Evolutionary conservation across 768 basidiomycete species (phyloP).

Genomic region (Suillus subalutaceus): DNA sequence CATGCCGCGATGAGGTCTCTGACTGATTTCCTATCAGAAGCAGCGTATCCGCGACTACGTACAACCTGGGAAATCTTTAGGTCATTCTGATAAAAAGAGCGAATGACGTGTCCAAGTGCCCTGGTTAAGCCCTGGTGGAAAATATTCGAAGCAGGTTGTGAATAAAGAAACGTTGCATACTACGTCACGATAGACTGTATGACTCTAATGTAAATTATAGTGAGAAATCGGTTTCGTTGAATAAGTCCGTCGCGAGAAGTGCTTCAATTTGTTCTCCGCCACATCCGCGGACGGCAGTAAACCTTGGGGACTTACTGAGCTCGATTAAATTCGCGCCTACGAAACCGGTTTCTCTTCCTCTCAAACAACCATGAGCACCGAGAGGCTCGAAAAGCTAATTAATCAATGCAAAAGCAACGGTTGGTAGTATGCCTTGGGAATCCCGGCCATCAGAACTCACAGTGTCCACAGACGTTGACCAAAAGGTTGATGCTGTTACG

Average conservation of each 20-base stretch:
- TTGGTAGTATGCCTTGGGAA: slow-evolving; percentile 30
- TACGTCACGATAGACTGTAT: neutral
- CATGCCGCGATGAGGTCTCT: slow-evolving; percentile 3
- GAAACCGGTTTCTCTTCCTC: slow-evolving; percentile 15
- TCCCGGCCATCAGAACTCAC: slow-evolving; percentile 14
- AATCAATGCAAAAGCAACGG: slow-evolving; percentile 69
- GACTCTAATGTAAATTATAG: slow-evolving; percentile 4
- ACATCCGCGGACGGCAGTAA: slow-evolving; percentile 22
- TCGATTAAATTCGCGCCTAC: slow-evolving; percentile 17
- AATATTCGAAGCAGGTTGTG: neutral
- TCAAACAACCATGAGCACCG: slow-evolving; percentile 52
- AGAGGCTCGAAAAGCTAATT: slow-evolving; percentile 60
- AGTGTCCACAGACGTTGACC: slow-evolving; percentile 65
- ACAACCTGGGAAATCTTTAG: slow-evolving; percentile 80
- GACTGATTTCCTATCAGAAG: slow-evolving; percentile 55
- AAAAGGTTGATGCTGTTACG: slow-evolving; percentile 77
- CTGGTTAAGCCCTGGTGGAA: neutral
- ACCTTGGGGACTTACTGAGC: slow-evolving; percentile 21
- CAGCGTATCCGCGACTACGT: slow-evolving; percentile 84
- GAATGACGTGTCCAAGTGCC: neutral
- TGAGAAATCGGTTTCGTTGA: slow-evolving; percentile 2
- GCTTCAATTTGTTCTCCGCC: slow-evolving; percentile 16
- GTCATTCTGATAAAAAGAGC: slow-evolving; percentile 80
- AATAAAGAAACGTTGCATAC: slow-evolving; percentile 10
- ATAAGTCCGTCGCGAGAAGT: slow-evolving; percentile 6